Percentiles rank a stretch among this genome's conserved stretches.
Evolutionary conservation across 1,284 basidiomycete species (phyloP).

Genomic region (Coriolopsis trogii): DNA sequence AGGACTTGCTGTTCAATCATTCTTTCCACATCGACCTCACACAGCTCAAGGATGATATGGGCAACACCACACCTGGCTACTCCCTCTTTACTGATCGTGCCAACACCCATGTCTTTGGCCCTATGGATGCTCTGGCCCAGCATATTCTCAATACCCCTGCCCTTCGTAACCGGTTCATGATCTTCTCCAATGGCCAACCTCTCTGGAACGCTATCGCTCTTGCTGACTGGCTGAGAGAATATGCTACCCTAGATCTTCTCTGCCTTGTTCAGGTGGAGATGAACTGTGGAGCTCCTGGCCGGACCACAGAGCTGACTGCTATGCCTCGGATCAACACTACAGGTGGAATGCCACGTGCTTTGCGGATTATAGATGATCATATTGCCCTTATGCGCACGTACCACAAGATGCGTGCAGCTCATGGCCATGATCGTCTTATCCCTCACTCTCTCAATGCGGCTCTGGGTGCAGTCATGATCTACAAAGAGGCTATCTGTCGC

Average conservation of each 20-base stretch:
- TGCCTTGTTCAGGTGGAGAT: conserved; percentile 13
- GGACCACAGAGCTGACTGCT: conserved; percentile 7
- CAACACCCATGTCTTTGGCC: too few species aligned
- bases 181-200: too few species aligned
- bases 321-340: conserved; percentile 4
- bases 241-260: conserved; percentile 1
- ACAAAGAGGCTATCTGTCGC: conserved; percentile 9
- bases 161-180: too few species aligned
- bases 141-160: too few species aligned
- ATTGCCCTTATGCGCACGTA: conserved; percentile 4
- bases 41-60: too few species aligned
- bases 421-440: conserved; percentile 6
- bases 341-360: conserved; percentile 1
- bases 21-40: too few species aligned
- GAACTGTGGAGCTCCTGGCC: conserved; percentile 12
- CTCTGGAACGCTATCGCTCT: too few species aligned
- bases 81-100: too few species aligned
- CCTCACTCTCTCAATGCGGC: conserved; percentile 12
- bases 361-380: conserved; percentile 3
- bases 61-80: too few species aligned
- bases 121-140: too few species aligned
- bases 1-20: too few species aligned
- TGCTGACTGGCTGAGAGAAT: background rate
- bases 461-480: conserved; percentile 1
- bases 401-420: conserved; percentile 8